Percentiles rank a stretch among this genome's conserved stretches.
phyloP scores from a whole-genome alignment of 2,329 filamentous ascomycete species.

The Calonectria pteridis region DNA sequence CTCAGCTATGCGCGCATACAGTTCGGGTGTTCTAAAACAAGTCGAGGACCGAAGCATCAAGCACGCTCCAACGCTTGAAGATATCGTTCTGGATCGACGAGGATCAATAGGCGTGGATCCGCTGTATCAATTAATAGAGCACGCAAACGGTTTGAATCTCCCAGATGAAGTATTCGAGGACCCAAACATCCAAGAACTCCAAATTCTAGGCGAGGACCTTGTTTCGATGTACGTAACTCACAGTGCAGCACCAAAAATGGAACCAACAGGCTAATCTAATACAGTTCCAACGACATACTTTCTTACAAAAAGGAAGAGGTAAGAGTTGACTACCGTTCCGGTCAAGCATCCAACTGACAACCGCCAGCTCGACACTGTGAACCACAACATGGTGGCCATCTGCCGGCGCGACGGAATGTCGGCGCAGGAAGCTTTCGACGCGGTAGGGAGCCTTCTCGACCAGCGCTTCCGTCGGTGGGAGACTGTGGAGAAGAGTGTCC shows the following conservation, averaged over 20 bases:
- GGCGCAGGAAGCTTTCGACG: not conserved
- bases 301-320: constrained; percentile 8
- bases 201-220: not conserved
- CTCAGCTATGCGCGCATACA: not conserved
- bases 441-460: not conserved
- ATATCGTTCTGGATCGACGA: not conserved
- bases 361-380: not conserved
- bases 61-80: not conserved
- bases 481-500: not conserved
- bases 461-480: not conserved
- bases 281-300: not conserved
- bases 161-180: not conserved
- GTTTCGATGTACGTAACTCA: not conserved
- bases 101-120: not conserved
- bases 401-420: not conserved
- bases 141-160: not conserved
- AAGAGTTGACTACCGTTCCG: not conserved
- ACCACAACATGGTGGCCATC: constrained; percentile 1
- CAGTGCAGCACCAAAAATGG: too few relatives aligned
- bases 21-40: not conserved
- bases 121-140: not conserved
- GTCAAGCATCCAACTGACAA: not conserved
- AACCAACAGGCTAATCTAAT: not conserved
- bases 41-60: not conserved
- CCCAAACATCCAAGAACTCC: not conserved